phyloP scores from a whole-genome alignment of 1,139 yeast genomes.

The Zhuliangozyma blackwelliae region DNA sequence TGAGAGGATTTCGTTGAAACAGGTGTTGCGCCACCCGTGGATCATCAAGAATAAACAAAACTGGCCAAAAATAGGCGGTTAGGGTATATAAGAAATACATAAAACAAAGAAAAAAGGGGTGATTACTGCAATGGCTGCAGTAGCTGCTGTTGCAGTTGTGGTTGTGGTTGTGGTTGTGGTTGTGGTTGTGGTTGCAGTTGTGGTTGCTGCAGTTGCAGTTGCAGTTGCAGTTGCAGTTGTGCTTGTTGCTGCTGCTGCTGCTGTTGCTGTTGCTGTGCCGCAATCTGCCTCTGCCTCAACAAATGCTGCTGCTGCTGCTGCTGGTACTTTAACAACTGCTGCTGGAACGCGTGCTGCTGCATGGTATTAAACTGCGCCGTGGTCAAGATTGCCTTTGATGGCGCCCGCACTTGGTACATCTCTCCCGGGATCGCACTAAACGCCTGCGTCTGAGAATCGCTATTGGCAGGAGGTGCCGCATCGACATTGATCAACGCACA shows the following conservation, averaged over 20 bases:
- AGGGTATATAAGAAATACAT: not conserved
- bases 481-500: conserved; percentile 73
- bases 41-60: conserved; percentile 55
- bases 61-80: conserved; percentile 26
- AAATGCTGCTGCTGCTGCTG: conserved; percentile 39
- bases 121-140: no score
- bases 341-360: conserved; percentile 50
- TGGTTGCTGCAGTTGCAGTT: conserved; percentile 1
- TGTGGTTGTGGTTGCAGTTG: no score
- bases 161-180: no score
- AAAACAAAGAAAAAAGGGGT: not conserved
- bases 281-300: conserved; percentile 25
- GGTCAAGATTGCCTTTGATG: conserved; percentile 46
- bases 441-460: conserved; percentile 40
- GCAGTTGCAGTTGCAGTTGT: conserved; percentile 1
- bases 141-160: no score
- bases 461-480: conserved; percentile 16
- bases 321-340: conserved; percentile 43
- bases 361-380: conserved; percentile 42
- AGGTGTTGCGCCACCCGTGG: conserved; percentile 81
- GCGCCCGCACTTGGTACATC: conserved; percentile 58
- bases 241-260: conserved; percentile 30
- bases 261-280: conserved; percentile 23
- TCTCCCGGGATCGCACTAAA: conserved; percentile 52
- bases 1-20: conserved; percentile 55